Base-by-base conservation (phyloP, 1,284 basidiomycete genomes). In the Apiotrichum montevideense region DNA sequence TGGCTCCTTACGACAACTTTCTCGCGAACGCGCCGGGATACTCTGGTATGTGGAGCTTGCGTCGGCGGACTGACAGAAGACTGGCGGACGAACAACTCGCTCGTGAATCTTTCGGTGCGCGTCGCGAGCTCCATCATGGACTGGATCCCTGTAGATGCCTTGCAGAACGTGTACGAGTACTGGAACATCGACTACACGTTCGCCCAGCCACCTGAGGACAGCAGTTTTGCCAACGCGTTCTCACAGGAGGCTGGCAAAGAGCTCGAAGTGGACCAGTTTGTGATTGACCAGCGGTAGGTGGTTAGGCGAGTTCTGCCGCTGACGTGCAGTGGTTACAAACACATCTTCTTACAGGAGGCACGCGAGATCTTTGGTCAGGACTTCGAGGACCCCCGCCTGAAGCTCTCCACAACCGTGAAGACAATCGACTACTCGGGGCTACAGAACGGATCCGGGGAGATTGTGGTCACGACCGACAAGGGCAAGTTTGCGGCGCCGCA, bases 331-430 rank as follows among this genome's bases (percentile, higher is more conserved):
- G 82, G 80, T 35, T 83, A 84, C 66, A 86, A 86, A 66, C 84
- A 82, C 64, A 85, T 85, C n/a, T 87, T 81, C 61, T 73, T 80
- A 43, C 73, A 79, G 3, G 79, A 79, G 60, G 74, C 76, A 46
- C 82, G 81, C 45, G 83, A 83, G n/a, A 85, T 86, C 63, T 84
- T 84, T 0, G 77, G 79, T 14, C 78, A 79, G 29, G 82, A 85
- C 59, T 58, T 63, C 13, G 35, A 59, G 21, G 61, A 77, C 78
- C 47, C 85, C 84, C 68, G 67, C 84, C 34, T 82, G 14, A 70
- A 79, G 33, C 73, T 84, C 40, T 83, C 82, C 61, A 71, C 83
- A 2, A 82, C 80, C 1, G 83, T 87, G 42, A 73, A 71, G 40
- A 70, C 66, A 0, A 79, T 87, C 61, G 67, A 77, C 21, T 81